Base-by-base conservation (phyloP, 1,139 yeast genomes). In the Scheffersomyces quercinus region DNA sequence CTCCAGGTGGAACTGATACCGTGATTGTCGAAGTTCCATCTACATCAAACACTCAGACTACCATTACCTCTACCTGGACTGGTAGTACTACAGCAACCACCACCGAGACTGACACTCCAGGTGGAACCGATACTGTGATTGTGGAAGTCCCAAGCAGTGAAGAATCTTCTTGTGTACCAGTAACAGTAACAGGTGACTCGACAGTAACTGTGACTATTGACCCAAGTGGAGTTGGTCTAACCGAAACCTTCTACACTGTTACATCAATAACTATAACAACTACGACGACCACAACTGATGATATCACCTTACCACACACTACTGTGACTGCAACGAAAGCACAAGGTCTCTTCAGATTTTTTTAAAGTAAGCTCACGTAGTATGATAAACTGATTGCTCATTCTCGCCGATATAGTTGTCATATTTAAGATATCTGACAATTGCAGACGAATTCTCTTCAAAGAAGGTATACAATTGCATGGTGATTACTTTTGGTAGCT, bases 41-140 rank as follows among this genome's bases (percentile, higher is more conserved):
- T 13, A 13, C 13, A 2, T 2, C 13, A 13, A 13, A 13, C 13
- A 2, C 13, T 13, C 13, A 13, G 13, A 13, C 13, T 10, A 38
- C 48, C 37, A n/a, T 41, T 11, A 47, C 50, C 5, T 35, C 37
- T 12, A 37, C 41, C 15, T 49, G 54, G 52, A 43, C 48, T 32
- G 59, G 54, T 9, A 5, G 37, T 11, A 41, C 11, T 11, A 45
- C 46, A 28, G 15, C 46, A 15, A 39, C 30, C 9, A 37, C 41
- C 11, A 43, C 51, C 9, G 9, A 28, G 9, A 44, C 36, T 10
- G 37, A 41, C 13, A 42, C 39, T 16, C 43, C 39, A 1, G 51
- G 42, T 6, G 38, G 45, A 29, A 40, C 46, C 11, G 42, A 26
- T 4, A 46, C 52, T 6, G 50, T 47, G 1, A 20, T 37, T n/a